phyloP scores from a whole-genome alignment of 495 filamentous ascomycete species.

The Penicillium pulvis region DNA sequence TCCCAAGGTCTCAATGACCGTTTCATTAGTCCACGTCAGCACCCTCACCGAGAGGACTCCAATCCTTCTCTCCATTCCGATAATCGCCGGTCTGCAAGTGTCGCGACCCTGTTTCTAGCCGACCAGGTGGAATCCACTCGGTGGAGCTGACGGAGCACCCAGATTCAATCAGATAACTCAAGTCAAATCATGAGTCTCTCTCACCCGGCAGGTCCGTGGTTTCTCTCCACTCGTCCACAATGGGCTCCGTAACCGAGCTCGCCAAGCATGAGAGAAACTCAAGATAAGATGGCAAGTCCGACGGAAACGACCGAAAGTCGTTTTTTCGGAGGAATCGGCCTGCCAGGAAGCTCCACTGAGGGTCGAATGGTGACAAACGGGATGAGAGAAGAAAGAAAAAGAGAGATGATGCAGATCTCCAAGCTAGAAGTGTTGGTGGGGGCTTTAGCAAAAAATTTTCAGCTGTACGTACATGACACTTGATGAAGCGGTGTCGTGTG shows the following conservation, averaged over 20 bases:
- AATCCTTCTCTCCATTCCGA: not conserved
- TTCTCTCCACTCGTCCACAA: conserved; percentile 20
- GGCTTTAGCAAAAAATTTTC: not conserved
- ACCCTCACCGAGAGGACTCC: not conserved
- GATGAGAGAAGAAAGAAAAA: not conserved
- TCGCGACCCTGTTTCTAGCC: conserved; percentile 5
- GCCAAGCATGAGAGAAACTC: conserved; percentile 19
- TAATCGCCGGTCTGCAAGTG: not conserved
- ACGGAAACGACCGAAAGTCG: conserved; percentile 6
- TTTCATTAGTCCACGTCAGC: conserved; percentile 3
- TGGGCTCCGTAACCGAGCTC: conserved; percentile 14
- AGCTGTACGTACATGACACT: not conserved
- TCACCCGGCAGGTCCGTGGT: conserved; percentile 15
- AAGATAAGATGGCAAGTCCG: conserved; percentile 17
- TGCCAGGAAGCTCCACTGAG: not conserved
- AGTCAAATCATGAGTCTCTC: conserved; percentile 24
- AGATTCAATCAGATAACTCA: conserved; percentile 35
- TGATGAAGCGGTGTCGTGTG: too few relatives aligned
- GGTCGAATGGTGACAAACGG: not conserved
- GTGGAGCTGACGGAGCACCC: conserved; percentile 30
- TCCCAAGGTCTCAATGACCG: not conserved
- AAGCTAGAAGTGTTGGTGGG: not conserved
- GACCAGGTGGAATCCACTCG: conserved; percentile 20
- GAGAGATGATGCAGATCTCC: not conserved
- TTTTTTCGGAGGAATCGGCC: not conserved